Conservation (phyloP, 176 grass and related monocot genomes). For the Eragrostis curvula region DNA sequence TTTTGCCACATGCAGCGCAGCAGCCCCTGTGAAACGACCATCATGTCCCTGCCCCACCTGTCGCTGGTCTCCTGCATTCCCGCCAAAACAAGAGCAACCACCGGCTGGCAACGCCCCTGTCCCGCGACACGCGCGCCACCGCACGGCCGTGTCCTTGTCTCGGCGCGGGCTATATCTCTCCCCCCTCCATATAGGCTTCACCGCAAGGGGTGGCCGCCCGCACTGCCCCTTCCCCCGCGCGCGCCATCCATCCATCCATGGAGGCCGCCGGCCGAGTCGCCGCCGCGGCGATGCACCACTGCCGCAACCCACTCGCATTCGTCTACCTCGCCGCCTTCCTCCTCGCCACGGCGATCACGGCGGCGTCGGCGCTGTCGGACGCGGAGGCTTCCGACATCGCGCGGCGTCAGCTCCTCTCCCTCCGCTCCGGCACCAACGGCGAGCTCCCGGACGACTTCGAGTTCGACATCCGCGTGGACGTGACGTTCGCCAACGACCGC, state of each 20-base stretch:
- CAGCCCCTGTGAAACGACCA: no score
- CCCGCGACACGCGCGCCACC: constrained; percentile 31
- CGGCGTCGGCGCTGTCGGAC: constrained; percentile 5
- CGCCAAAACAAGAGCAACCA: constrained; percentile 3
- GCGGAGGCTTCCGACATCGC: constrained; percentile 50
- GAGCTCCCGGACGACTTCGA: constrained; percentile 66
- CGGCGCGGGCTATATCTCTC: constrained; percentile 41
- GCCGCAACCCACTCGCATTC: no score
- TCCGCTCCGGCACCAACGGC: constrained; percentile 39
- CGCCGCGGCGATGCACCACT: not conserved
- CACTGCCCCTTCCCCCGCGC: constrained; percentile 20
- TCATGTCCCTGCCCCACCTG: no score
- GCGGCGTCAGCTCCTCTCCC: constrained; percentile 54
- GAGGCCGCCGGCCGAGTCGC: constrained; percentile 21
- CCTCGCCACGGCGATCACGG: not conserved
- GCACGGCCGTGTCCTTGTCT: not conserved
- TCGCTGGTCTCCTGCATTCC: no score
- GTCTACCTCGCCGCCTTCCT: not conserved
- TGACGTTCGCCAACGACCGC: constrained; percentile 62
- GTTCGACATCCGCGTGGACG: constrained; percentile 55
- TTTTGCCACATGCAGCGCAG: no score
- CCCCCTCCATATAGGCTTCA: constrained; percentile 38
- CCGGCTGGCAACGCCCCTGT: not conserved
- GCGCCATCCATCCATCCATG: constrained; percentile 45
- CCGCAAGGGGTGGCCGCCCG: constrained; percentile 40